Conservation (phyloP, 352 stramenopile genomes). For the Phytopythium helicoides region DNA sequence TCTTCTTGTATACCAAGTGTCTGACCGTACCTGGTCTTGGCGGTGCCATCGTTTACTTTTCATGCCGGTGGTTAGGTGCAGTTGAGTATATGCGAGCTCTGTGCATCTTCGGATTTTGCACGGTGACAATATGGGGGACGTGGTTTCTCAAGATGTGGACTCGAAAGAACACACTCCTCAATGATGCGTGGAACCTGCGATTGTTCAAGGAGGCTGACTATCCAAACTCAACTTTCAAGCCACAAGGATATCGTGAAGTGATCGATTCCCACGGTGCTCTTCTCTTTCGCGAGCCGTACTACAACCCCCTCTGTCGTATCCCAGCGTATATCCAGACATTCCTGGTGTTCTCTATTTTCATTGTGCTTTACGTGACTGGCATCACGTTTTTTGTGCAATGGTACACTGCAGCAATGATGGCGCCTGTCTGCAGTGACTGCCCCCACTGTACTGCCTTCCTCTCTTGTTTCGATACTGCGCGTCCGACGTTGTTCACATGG, state of each 20-base stretch:
- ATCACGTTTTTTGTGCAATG: conserved; percentile 88
- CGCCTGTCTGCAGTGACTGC: conserved; percentile 74
- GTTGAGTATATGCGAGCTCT: conserved; percentile 79
- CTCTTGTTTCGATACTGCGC: conserved; percentile 79
- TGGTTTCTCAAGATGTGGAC: conserved; percentile 77
- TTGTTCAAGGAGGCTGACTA: conserved; percentile 88
- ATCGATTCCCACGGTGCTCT: conserved; percentile 68
- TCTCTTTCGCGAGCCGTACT: conserved; percentile 82
- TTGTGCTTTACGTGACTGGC: conserved; percentile 69
- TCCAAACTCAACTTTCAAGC: conserved; percentile 74
- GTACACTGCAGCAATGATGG: conserved; percentile 87
- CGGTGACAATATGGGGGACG: conserved; percentile 73
- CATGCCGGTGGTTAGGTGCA: conserved; percentile 61
- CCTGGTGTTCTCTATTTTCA: conserved; percentile 77
- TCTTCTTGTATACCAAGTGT: conserved; percentile 85
- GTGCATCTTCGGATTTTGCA: conserved; percentile 79
- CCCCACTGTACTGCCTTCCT: conserved; percentile 69
- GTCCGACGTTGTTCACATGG: conserved; percentile 64
- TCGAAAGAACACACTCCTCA: conserved; percentile 76
- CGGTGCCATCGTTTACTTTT: conserved; percentile 64
- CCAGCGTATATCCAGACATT: conserved; percentile 81
- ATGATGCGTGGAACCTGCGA: conserved; percentile 80
- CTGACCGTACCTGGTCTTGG: conserved; percentile 56
- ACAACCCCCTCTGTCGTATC: conserved; percentile 75
- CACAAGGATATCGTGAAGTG: conserved; percentile 71